These are phyloP conservation scores for Bruguiera sexangula DNA, from an alignment of 345 rosid species.

Conservation along the genomic window DNA sequence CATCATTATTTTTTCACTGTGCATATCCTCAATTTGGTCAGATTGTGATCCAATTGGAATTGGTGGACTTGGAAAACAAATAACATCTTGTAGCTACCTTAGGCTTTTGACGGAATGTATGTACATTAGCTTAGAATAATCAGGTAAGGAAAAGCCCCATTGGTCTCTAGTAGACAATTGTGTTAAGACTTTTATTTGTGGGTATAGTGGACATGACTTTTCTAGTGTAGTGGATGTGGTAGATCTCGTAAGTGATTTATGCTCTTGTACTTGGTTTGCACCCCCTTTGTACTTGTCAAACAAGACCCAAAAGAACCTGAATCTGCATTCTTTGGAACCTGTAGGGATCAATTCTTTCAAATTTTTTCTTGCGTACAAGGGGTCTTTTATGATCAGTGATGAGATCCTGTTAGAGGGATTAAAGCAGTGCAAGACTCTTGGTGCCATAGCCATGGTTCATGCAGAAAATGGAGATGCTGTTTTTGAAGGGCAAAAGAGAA, in stretches of 20 bases:
- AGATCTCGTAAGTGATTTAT: too few relatives aligned
- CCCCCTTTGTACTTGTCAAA: too few relatives aligned
- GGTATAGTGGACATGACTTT: too few relatives aligned
- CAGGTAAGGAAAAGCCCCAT: too few relatives aligned
- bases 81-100: not conserved
- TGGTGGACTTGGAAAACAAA: not conserved
- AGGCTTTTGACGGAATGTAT: not conserved
- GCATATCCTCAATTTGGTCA: constrained; percentile 5
- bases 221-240: too few relatives aligned
- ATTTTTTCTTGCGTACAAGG: constrained; percentile 95
- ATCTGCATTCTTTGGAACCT: constrained; percentile 9
- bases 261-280: too few relatives aligned
- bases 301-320: too few relatives aligned
- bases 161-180: too few relatives aligned
- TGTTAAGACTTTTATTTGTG: too few relatives aligned
- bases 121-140: not conserved
- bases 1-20: constrained; percentile 1
- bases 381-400: constrained; percentile 71
- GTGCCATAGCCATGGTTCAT: constrained; percentile 98
- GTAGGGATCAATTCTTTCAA: constrained; percentile 97
- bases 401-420: constrained; percentile 83
- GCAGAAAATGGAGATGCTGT: constrained; percentile 99
- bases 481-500: constrained; percentile 82
- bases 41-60: not conserved
- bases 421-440: constrained; percentile 83